phyloP scores from a whole-genome alignment of 1,284 basidiomycete species.

The Phlebopus sp. region DNA sequence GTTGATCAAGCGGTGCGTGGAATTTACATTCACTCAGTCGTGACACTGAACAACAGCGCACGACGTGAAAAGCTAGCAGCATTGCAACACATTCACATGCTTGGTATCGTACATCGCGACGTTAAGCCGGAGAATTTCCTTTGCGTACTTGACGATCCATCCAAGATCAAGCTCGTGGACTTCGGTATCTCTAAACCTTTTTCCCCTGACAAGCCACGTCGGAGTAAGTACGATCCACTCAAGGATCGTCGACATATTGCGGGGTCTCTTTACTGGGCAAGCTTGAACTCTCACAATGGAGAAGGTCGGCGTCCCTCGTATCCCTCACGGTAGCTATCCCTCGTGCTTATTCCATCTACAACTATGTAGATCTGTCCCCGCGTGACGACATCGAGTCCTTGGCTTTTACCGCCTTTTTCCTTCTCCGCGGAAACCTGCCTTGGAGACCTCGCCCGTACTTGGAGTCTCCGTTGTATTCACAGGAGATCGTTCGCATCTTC shows the following conservation, averaged over 20 bases:
- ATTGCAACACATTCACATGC: slow-evolving; percentile 1
- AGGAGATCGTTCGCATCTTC: not conserved
- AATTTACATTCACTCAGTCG: too few relatives aligned
- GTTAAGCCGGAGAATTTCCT: slow-evolving; percentile 81
- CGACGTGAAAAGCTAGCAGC: not conserved
- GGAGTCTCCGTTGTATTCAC: not conserved
- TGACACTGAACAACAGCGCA: too few relatives aligned
- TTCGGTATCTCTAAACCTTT: slow-evolving; percentile 4
- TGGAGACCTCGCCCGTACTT: slow-evolving; percentile 2
- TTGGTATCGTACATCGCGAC: slow-evolving; percentile 71
- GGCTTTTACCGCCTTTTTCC: not conserved
- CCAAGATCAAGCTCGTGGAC: slow-evolving; percentile 1
- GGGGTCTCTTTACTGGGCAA: slow-evolving; percentile 5
- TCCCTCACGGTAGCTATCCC: not conserved
- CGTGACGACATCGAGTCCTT: slow-evolving; percentile 6
- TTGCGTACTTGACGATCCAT: not conserved
- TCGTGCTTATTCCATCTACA: not conserved
- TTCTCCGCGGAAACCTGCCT: slow-evolving; percentile 5
- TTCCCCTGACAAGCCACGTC: not conserved
- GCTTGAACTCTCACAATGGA: slow-evolving; percentile 5
- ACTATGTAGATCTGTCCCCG: not conserved
- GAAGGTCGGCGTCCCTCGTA: not conserved
- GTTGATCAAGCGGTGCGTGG: too few relatives aligned
- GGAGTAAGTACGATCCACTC: slow-evolving; percentile 3
- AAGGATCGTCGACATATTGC: not conserved